Evolutionary conservation across 2,329 filamentous ascomycete genomes (phyloP), one percentile per base, ranked within the genome.

Genomic region (Periconia macrospinosa): DNA sequence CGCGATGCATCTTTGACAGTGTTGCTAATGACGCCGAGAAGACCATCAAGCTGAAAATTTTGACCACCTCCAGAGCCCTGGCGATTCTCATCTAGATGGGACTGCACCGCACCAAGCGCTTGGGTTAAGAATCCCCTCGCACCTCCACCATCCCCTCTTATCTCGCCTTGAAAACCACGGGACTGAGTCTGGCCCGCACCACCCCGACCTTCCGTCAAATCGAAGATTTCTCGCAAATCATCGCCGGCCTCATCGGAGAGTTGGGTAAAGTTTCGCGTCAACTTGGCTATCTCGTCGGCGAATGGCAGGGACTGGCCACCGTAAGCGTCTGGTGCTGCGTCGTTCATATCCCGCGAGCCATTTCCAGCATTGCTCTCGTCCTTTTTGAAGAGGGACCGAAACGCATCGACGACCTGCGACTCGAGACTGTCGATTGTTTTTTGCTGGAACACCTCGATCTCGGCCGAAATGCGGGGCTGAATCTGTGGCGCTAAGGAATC

Each of bases 361-460:
- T 61, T 58, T 15, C 57, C 55, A 1, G 60, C 62, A 40, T 46
- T 41, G 5, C 51, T 42, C 30, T 51, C 60, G 49, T 68, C 57
- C 18, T 60, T 63, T 27, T 60, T 62, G 54, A 69, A 69, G 0
- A 69, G 56, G 5, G 65, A 68, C 15, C 62, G 61, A 30, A 69
- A 69, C 1, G 66, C 66, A 48, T 69, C 62, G 13, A 69, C 51
- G 37, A 69, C 65, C 52, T 68, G 65, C 40, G 58, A 60, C 41
- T 69, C 66, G 6, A 69, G 60, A 33, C 63, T 68, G 49, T 69
- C 66, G 44, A 69, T 69, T 14, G 66, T 69, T 47, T 68, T 68
- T 43, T 69, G 62, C 37, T 69, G 66, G 46, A 69, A 69, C 30
- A 58, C 40, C 42, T 69, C 66, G 20, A 69, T 60, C 57, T 69